A percentile compares a stretch with the other conserved stretches of the same genome.
Evolutionary conservation across 345 rosid species (phyloP).

Genomic region (Euclidium syriacum): DNA sequence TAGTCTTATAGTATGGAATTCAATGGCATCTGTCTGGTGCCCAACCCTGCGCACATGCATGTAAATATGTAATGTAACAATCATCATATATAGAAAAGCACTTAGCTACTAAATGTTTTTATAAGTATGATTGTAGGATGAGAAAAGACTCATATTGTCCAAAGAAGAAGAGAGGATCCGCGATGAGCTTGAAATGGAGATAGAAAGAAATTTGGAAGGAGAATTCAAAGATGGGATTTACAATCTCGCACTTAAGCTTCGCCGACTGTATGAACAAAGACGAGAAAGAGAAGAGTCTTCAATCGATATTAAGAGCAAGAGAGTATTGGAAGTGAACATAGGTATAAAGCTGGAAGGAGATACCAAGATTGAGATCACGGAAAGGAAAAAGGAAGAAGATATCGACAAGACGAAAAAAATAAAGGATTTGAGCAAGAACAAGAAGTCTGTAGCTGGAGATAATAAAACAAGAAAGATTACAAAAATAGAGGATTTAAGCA

Average conservation of each 20-base stretch:
- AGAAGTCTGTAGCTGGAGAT: conserved; percentile 37
- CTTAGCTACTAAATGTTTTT: background rate
- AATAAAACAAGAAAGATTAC: conserved; percentile 17
- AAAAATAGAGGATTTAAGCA: conserved; percentile 28
- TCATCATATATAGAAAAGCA: background rate
- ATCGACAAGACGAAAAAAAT: conserved; percentile 5
- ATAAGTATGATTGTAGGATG: conserved; percentile 13
- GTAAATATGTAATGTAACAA: background rate
- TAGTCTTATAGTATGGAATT: no score
- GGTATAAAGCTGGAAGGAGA: conserved; percentile 66
- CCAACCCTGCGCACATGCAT: no score
- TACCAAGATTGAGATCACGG: conserved; percentile 60
- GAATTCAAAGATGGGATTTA: conserved; percentile 73
- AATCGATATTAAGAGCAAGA: conserved; percentile 25
- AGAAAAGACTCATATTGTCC: conserved; percentile 18
- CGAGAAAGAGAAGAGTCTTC: conserved; percentile 39
- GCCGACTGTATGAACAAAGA: conserved; percentile 53
- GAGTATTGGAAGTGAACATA: conserved; percentile 49
- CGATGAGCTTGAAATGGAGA: conserved; percentile 60
- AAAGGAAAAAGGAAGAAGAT: conserved; percentile 40
- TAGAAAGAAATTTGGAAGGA: conserved; percentile 67
- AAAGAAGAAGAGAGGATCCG: conserved; percentile 60
- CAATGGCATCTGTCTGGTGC: no score
- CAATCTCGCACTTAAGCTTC: conserved; percentile 59
- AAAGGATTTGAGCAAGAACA: conserved; percentile 28